Evolutionary conservation across 805 yeast species (phyloP).

Genomic region (Yamadazyma akitaensis): DNA sequence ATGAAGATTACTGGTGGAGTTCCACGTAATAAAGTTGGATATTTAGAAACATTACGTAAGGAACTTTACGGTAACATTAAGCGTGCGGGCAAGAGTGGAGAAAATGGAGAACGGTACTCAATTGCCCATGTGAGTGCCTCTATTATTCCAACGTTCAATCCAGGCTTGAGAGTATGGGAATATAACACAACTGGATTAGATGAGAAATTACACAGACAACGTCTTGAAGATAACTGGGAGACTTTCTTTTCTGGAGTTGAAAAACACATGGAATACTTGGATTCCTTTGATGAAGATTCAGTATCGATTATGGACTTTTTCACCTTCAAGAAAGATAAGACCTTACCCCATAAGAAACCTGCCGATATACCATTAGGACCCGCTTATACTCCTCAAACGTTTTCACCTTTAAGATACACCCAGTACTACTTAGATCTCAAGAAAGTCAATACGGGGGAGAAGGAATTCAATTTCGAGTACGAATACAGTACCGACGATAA

Average conservation of each 20-base stretch:
- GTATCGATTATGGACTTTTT: constrained; percentile 8
- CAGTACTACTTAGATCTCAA: constrained; percentile 71
- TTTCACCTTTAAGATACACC: constrained; percentile 68
- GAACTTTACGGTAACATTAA: constrained; percentile 49
- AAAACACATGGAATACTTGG: constrained; percentile 23
- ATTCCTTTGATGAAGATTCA: constrained; percentile 22
- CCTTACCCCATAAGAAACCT: constrained; percentile 64
- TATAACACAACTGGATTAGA: constrained; percentile 63
- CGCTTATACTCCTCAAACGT: constrained; percentile 66
- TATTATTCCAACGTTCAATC: constrained; percentile 80
- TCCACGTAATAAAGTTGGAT: constrained; percentile 63
- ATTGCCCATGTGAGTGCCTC: constrained; percentile 70
- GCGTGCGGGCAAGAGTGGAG: constrained; percentile 42
- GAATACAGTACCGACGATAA: constrained; percentile 70
- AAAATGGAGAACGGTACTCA: constrained; percentile 55
- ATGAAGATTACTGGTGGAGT: constrained; percentile 43
- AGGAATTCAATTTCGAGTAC: constrained; percentile 53
- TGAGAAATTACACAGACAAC: neutral
- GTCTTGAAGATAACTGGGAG: constrained; percentile 49
- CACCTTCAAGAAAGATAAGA: constrained; percentile 45
- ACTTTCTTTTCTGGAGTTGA: constrained; percentile 52
- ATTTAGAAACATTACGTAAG: constrained; percentile 57
- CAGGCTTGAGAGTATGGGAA: constrained; percentile 84
- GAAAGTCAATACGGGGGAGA: constrained; percentile 41
- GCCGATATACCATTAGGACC: constrained; percentile 59